Evolutionary conservation across 345 rosid species (phyloP), one percentile per base, ranked within the genome.

Genomic region (Salix brachista): DNA sequence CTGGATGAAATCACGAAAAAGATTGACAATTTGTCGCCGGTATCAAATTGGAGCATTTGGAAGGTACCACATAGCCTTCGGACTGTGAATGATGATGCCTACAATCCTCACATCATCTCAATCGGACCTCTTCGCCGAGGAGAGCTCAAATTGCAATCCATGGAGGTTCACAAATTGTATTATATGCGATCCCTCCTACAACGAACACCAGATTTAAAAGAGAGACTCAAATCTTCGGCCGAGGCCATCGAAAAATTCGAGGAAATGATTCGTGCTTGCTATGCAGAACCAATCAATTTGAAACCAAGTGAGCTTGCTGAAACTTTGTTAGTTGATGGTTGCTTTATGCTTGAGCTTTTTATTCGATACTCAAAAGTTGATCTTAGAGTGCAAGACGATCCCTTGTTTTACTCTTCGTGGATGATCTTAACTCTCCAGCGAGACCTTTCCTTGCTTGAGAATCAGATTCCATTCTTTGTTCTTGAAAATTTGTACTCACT

Each of bases 391-490:
- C 78, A 74, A 6, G 50, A 44, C 13, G 87, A 87, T 42, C 79
- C 65, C 30, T 69, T 87, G 14, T 88, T 77, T 60, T 36, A 46
- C 39, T 84, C 82, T 65, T 83, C 76, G 23, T 80, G 62, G 84
- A 80, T 86, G 78, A 75, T 77, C 52, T 52, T 75, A 0, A 83
- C 83, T 21, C 30, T 62, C 19, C 80, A 76, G 61, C 80, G 39
- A 11, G 76, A 68, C 44, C 11, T 79, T 80, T 50, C 80, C 28
- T 69, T 81, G 62, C 77, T 85, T 36, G 83, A 68, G 70, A 80
- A 65, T 65, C 81, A 79, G 62, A 66, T 77, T 48, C 67, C 80
- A 3, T 80, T 77, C 67, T 77, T 83, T 69, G 64, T 72, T 50
- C 81, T 80, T 4, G 73, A 42, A 32, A 34, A 70, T 7, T 37